Evolutionary conservation across 441 rosid species (phyloP), one percentile per base, ranked within the genome.

Genomic region (Erodium moschatum): DNA sequence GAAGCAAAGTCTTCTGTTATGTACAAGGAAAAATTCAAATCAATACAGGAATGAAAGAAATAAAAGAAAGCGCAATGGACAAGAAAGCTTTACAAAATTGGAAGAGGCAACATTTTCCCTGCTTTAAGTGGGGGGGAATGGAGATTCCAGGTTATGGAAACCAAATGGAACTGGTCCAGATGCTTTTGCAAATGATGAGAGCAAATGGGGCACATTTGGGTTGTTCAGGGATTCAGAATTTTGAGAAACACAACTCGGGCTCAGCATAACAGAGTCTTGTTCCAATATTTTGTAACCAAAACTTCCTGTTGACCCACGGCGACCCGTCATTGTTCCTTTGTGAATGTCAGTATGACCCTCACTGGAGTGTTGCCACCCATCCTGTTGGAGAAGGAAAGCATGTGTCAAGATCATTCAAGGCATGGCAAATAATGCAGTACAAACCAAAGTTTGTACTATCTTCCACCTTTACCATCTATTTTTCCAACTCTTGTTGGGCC

Each of bases 81-180:
- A 35, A 3, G 40, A 35, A 63, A n/a, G 62, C 78, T 78, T 70
- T 63, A 80, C 82, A 82, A 71, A 74, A 69, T 15, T 74, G 68
- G 65, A 40, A 52, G 60, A 52, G 40, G 6, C 40, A 7, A 35
- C 40, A 5, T 35, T 35, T 35, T 35, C 8, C 40, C 40, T 35
- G 40, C 40, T 52, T 6, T n/a, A 52, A 52, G 60, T 4, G 54
- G 62, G 42, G 10, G 29, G 66, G 63, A 54, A 21, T 33, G 61
- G 38, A 40, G 75, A 56, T 74, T 69, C 67, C 6, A 69, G 75
- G 58, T 24, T 54, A 13, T 58, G 72, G 16, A 27, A 60, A 56
- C 20, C 21, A 38, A 58, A 74, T 61, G 80, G 48, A 16, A 38
- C 20, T 21, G 77, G 38, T 50, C 70, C 68, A 35, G 66, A 9